Conservation (phyloP, 2,329 filamentous ascomycete genomes). For the Pyrenophora seminiperda region DNA sequence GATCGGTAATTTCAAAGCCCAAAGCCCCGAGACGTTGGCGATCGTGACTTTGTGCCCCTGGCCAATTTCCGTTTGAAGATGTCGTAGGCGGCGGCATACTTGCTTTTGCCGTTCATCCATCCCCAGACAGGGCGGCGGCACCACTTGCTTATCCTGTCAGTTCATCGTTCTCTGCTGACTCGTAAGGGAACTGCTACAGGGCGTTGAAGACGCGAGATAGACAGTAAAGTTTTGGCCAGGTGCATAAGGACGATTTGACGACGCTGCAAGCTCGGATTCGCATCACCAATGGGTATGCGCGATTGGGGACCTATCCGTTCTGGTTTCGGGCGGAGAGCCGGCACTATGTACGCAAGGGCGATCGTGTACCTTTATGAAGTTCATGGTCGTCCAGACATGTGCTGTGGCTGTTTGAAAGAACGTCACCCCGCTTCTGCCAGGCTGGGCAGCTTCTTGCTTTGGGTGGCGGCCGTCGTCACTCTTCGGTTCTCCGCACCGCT, state of each 20-base stretch:
- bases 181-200: neutral
- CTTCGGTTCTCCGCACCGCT: conserved; percentile 4
- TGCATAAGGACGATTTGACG: conserved; percentile 3
- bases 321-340: neutral
- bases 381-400: neutral
- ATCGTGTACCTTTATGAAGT: conserved; percentile 2
- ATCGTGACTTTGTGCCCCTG: conserved; percentile 1
- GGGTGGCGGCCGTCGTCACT: neutral
- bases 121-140: too few species aligned
- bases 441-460: conserved; percentile 1
- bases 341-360: conserved; percentile 10
- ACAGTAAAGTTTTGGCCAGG: conserved; percentile 1
- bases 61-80: neutral
- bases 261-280: neutral
- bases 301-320: conserved; percentile 7
- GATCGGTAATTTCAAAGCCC: neutral
- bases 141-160: neutral
- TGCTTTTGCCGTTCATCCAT: conserved; percentile 1
- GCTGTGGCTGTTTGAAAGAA: conserved; percentile 36
- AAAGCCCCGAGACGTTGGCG: neutral
- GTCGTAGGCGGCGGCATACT: conserved; percentile 4
- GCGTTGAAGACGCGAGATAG: neutral
- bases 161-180: conserved; percentile 1
- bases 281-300: conserved; percentile 3
- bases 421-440: conserved; percentile 24